These are phyloP conservation scores for Penicillium concentricum DNA, from an alignment of 2,329 filamentous ascomycete species.

Conservation along the genomic window DNA sequence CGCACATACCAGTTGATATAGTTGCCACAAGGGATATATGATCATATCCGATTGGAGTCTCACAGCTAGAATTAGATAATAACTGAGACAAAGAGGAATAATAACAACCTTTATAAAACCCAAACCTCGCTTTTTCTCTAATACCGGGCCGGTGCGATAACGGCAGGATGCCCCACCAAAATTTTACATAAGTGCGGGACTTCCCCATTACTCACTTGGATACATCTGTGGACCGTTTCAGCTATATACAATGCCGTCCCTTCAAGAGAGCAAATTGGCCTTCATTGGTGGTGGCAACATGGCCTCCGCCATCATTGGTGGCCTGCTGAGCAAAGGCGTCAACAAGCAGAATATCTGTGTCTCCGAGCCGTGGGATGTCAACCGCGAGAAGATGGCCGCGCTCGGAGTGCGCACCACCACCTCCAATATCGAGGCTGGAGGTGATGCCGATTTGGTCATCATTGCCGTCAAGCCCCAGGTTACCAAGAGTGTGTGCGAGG, in stretches of 20 bases:
- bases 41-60: not conserved
- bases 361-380: conserved; percentile 38
- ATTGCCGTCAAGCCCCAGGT: conserved; percentile 39
- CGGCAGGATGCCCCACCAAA: conserved; percentile 11
- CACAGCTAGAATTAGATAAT: not conserved
- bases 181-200: conserved; percentile 15
- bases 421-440: conserved; percentile 28
- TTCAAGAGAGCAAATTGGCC: conserved; percentile 35
- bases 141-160: conserved; percentile 4
- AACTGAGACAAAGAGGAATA: not conserved
- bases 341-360: conserved; percentile 33
- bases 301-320: conserved; percentile 38
- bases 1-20: not conserved
- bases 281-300: conserved; percentile 40
- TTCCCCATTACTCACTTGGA: not conserved
- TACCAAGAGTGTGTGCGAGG: conserved; percentile 33
- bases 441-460: conserved; percentile 31
- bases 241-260: conserved; percentile 24
- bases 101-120: not conserved
- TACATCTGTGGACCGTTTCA: not conserved
- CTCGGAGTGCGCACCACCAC: conserved; percentile 33
- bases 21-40: not conserved
- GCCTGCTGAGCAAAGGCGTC: conserved; percentile 30
- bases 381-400: conserved; percentile 34
- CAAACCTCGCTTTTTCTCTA: not conserved